phyloP scores from a whole-genome alignment of 805 yeast species.

The Lipomyces yamadae region DNA sequence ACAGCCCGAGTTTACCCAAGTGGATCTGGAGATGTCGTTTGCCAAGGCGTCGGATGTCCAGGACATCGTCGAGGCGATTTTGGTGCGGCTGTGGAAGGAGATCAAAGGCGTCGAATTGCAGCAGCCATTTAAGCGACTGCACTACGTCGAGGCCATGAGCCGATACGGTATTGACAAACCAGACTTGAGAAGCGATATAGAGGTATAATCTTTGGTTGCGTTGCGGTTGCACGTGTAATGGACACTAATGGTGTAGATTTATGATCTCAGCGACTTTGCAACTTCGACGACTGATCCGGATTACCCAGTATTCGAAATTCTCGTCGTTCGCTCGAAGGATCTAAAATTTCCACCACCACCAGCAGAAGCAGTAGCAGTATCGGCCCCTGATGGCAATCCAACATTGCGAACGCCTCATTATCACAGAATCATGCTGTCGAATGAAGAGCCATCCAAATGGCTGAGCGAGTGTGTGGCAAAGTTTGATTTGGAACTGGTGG shows the following conservation, averaged over 20 bases:
- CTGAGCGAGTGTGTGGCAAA: slow-evolving; percentile 4
- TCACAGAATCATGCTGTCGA: neutral
- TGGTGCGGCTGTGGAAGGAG: slow-evolving; percentile 60
- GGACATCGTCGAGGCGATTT: slow-evolving; percentile 61
- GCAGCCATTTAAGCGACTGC: slow-evolving; percentile 52
- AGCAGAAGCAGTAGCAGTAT: slow-evolving; percentile 7
- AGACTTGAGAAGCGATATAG: slow-evolving; percentile 61
- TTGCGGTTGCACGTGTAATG: too few relatives aligned
- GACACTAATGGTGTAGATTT: slow-evolving; percentile 52
- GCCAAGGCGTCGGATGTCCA: slow-evolving; percentile 72
- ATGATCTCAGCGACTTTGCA: slow-evolving; percentile 53
- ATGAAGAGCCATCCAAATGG: slow-evolving; percentile 42
- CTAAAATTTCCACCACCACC: neutral
- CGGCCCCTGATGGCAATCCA: slow-evolving; percentile 39
- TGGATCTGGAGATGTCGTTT: slow-evolving; percentile 94
- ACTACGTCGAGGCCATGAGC: slow-evolving; percentile 71
- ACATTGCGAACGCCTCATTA: slow-evolving; percentile 20
- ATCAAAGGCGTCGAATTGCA: slow-evolving; percentile 44
- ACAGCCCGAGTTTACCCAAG: slow-evolving; percentile 97
- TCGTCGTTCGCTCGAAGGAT: slow-evolving; percentile 54
- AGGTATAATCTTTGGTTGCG: slow-evolving; percentile 8
- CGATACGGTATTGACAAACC: slow-evolving; percentile 93
- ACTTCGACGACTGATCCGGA: slow-evolving; percentile 47
- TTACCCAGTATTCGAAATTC: slow-evolving; percentile 76
- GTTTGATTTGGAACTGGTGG: slow-evolving; percentile 14